phyloP scores from a whole-genome alignment of 371 early-diverging fungal genomes.

The Actinomucor elegans region DNA sequence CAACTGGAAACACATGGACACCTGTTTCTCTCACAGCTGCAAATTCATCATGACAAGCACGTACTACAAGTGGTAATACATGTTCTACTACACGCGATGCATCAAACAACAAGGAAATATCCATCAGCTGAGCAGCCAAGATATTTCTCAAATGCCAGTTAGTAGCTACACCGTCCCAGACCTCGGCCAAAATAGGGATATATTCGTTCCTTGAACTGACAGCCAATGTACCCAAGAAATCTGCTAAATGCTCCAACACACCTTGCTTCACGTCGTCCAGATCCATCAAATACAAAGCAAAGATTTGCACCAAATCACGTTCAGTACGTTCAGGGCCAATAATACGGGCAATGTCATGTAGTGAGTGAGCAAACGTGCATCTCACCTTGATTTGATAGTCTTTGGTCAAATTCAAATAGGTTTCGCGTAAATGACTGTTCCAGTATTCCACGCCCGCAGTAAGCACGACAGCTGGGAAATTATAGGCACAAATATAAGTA shows the following conservation, averaged over 20 bases:
- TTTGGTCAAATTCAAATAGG: slow-evolving; percentile 49
- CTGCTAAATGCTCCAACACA: slow-evolving; percentile 57
- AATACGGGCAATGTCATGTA: slow-evolving; percentile 60
- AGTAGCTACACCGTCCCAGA: slow-evolving; percentile 58
- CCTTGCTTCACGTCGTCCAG: slow-evolving; percentile 65
- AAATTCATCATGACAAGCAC: slow-evolving; percentile 58
- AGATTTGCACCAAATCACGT: slow-evolving; percentile 58
- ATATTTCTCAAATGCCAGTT: slow-evolving; percentile 63
- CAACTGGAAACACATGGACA: slow-evolving; percentile 51
- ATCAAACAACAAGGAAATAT: slow-evolving; percentile 52
- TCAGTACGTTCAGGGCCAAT: slow-evolving; percentile 62
- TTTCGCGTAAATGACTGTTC: slow-evolving; percentile 54
- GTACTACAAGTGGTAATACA: slow-evolving; percentile 52
- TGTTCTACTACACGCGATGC: slow-evolving; percentile 52
- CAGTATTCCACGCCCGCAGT: slow-evolving; percentile 59
- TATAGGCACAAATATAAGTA: slow-evolving; percentile 60
- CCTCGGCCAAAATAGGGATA: slow-evolving; percentile 51
- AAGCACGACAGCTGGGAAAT: slow-evolving; percentile 61
- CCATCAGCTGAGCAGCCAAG: slow-evolving; percentile 52
- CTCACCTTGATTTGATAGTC: slow-evolving; percentile 62
- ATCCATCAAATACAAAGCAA: slow-evolving; percentile 60
- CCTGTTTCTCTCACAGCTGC: slow-evolving; percentile 60
- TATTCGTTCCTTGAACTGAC: slow-evolving; percentile 53
- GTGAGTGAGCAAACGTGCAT: slow-evolving; percentile 58
- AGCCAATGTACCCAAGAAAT: slow-evolving; percentile 56